These are phyloP conservation scores for Ampelomyces quisqualis DNA, from an alignment of 2,329 filamentous ascomycete species.

Conservation along the genomic window DNA sequence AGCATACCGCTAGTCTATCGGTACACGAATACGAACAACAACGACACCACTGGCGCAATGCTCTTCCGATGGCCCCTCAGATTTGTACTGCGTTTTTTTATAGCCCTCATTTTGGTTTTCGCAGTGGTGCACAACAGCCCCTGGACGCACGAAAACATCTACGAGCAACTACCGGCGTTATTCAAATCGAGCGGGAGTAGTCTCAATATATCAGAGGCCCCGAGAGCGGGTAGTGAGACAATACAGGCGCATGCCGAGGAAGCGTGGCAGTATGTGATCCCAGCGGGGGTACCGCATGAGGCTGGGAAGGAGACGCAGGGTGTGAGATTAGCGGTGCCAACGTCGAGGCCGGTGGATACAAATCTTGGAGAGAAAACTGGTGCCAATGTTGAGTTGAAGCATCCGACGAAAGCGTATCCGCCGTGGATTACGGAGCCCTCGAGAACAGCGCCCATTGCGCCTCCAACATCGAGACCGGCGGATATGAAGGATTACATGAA, in stretches of 20 bases:
- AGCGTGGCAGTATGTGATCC: slow-evolving; percentile 24
- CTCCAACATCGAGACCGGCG: slow-evolving; percentile 18
- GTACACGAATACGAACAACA: slow-evolving; percentile 24
- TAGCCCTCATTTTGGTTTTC: slow-evolving; percentile 38
- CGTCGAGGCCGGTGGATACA: slow-evolving; percentile 1
- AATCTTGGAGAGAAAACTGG: background rate
- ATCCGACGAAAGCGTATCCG: slow-evolving; percentile 14
- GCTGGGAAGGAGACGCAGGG: slow-evolving; percentile 2
- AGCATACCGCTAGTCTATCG: no score
- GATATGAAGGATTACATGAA: slow-evolving; percentile 43
- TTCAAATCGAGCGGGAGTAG: slow-evolving; percentile 14
- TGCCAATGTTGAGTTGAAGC: background rate
- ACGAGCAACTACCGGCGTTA: slow-evolving; percentile 30
- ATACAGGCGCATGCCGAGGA: slow-evolving; percentile 21
- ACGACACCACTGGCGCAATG: slow-evolving; percentile 25
- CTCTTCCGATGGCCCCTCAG: slow-evolving; percentile 42
- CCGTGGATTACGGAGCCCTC: slow-evolving; percentile 30
- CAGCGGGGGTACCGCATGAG: slow-evolving; percentile 7
- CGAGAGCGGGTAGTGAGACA: slow-evolving; percentile 10
- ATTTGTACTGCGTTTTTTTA: slow-evolving; percentile 40
- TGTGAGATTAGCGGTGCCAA: slow-evolving; percentile 3
- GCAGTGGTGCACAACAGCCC: slow-evolving; percentile 32
- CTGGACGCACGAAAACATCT: slow-evolving; percentile 27
- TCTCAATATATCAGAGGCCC: slow-evolving; percentile 16
- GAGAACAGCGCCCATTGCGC: slow-evolving; percentile 17